Evolutionary conservation across 306 rosid species (phyloP), one percentile per base, ranked within the genome.

Genomic region (Sesbania bispinosa): DNA sequence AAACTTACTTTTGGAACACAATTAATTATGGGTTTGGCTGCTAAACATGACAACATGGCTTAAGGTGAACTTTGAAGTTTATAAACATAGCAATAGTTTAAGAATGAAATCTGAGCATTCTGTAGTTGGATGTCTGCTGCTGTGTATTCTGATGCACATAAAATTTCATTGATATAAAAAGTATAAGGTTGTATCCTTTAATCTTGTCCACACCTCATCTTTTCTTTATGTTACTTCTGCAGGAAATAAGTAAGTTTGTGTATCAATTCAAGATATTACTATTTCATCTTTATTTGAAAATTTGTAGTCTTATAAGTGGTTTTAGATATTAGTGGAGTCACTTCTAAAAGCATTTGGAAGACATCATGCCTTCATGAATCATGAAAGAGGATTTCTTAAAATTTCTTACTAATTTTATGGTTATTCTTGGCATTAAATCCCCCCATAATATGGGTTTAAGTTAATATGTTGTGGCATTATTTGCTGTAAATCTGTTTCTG

Each of bases 401-500:
- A 11, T 42, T 70, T 54, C 15, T 36, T 36, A 14, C 58, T 6
- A 39, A n/a, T 18, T 15, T 43, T 60, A 35, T 43, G 1, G 51
- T 67, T 79, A 79, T 66, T 33, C 35, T 50, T 72, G 11, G 19
- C 23, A 67, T 42, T 38, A 50, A 69, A 33, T 67, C 62, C 58
- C 38, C 62, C 58, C 38, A 38, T 71, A 19, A 7, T 35, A 30
- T 59, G 50, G 59, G 24, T 16, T 67, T 62, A 61, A 51, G 73
- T 42, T 54, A 55, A 57, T 78, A 54, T 73, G 67, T 2, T 52
- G 42, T 27, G 47, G 55, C 66, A 48, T 82, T 61, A 55, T 63
- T 58, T 43, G 46, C 65, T 16, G 2, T 35, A n/a, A 54, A 61
- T 73, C 10, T 80, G 35, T 77, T 79, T 77, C 46, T 85, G 68